Base-by-base conservation (phyloP, 495 filamentous ascomycete species). In the Neohortaea acidophila region DNA sequence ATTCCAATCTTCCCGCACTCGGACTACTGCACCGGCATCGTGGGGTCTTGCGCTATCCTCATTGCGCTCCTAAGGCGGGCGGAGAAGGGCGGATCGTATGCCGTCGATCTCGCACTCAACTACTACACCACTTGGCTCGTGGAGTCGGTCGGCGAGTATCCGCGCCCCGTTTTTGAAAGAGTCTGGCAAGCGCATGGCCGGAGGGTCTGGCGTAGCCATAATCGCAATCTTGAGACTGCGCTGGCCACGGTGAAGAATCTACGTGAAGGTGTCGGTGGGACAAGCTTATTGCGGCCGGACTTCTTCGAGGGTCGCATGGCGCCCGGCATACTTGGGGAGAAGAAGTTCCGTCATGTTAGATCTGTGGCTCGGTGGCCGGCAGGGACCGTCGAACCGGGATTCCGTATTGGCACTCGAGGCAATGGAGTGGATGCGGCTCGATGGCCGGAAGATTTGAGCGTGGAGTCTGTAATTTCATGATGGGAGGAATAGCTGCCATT, bases 1-100 rank as follows among this genome's bases (percentile, higher is more conserved):
- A 71, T 84, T 0, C 81, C 80, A 33, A 79, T 79, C 0, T 84
- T 84, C 57, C 81, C 80, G 17, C 84, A 81, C 62, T 81, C 74
- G 25, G 81, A 84, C 59, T 84, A 87, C 55, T 75, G 79, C 21
- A 82, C 80, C 2, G 80, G 58, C 1, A 52, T 49, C 29, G 58
- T 55, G 44, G 59, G 59, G 1, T 38, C 43, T 0, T 54, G 49
- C 21, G 60, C 51, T 7, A 47, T 59, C 6, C 28, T 66, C 6
- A 39, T 54, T 14, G 62, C 56, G 2, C 25, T 62, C 17, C 51
- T 58, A 22, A 36, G 46, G 20, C 54, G 62, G 22, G 62, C 44
- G 7, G 45, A 52, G 31, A 22, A 52, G 9, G 62, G 60, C 8
- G 62, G 60, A 2, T 52, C 44, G 8, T 61, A 54, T 31, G 27